Evolutionary conservation across 805 yeast species (phyloP), one percentile per base, ranked within the genome.

Genomic region (Yamadazyma scolyti): DNA sequence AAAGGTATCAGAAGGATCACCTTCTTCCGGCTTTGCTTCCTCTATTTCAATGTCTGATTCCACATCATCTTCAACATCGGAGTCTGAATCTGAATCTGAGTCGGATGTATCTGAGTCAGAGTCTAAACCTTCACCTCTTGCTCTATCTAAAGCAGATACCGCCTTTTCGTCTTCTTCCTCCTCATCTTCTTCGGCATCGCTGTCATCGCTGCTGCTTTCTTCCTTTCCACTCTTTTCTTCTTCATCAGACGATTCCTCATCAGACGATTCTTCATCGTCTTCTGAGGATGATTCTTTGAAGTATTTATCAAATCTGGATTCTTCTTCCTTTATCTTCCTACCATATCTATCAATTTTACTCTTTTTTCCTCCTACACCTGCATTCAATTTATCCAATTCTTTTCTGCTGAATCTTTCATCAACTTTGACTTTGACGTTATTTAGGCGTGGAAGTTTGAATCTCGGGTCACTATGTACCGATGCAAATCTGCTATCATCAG

Each of bases 331-430:
- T 15, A 86, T 48, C 44, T 73, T 79, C 53, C 97, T 73, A 27
- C 98, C 98, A 55, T 87, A 90, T 46, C 82, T 79, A 53, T 93
- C 97, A 27, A 86, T 81, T 37, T 74, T 76, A 4, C 82, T 73
- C 35, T 71, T 68, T 31, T 77, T 78, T n/a, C 82, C 75, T 5
- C 56, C 47, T 9, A 59, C 52, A 6, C 65, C 58, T 18, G 52
- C 56, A 38, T 55, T 64, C 40, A 66, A 58, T 40, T 78, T 73
- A 30, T 66, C 62, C 29, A 83, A 58, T 34, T 77, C 83, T 27
- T 77, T 76, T 45, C 79, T 82, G 31, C 67, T 59, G 59, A 93
- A 93, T 57, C 98, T 77, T 35, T 77, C 82, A 58, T 93, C 98
- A 15, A 93, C 69, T 44, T 83, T 77, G 22, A 87, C 82, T 52